Evolutionary conservation across 2,329 filamentous ascomycete species (phyloP), one percentile per base, ranked within the genome.

Genomic region (Magnaporthales sp.): DNA sequence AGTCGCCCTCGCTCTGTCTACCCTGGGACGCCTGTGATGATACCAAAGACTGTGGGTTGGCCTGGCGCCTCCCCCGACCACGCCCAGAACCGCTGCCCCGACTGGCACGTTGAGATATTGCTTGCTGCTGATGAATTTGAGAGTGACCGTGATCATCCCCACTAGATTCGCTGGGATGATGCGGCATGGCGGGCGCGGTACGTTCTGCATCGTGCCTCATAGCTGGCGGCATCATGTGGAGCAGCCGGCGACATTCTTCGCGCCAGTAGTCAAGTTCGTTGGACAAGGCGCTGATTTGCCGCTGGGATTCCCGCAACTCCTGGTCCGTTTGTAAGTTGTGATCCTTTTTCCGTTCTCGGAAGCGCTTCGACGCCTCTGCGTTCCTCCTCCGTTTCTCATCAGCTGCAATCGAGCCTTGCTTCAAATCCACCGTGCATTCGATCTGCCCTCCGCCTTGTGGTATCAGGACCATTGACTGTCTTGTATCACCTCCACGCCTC

Each of bases 381-480:
- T 96, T 96, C 65, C 92, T 86, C 75, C 90, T 89, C 67, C 92
- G 84, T 78, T 95, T 96, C 76, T 96, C 91, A 73, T 95, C 91
- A 54, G 91, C 91, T 72, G 91, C 87, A 70, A 89, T 89, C 13
- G 92, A 96, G 13, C 90, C 92, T 72, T 92, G 90, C 71, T 92
- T 90, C 60, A 91, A 87, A 74, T 96, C 92, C 10, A 94, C 87
- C 5, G 38, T 46, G 38, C 38, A 46, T 46, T 46, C 38, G n/a
- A 46, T 46, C 38, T 46, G 38, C 1, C 38, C 38, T 46, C 38
- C 38, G 38, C 38, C 38, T 46, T 46, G 38, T n/a, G 38, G 38
- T 46, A 46, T 46, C 38, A 46, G 38, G 2, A 46, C 38, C 38
- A 46, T 46, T 2, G 38, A 46, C 38, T 46, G 38, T 8, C 38